phyloP scores from a whole-genome alignment of 495 filamentous ascomycete species.

The Amniculicola lignicola region DNA sequence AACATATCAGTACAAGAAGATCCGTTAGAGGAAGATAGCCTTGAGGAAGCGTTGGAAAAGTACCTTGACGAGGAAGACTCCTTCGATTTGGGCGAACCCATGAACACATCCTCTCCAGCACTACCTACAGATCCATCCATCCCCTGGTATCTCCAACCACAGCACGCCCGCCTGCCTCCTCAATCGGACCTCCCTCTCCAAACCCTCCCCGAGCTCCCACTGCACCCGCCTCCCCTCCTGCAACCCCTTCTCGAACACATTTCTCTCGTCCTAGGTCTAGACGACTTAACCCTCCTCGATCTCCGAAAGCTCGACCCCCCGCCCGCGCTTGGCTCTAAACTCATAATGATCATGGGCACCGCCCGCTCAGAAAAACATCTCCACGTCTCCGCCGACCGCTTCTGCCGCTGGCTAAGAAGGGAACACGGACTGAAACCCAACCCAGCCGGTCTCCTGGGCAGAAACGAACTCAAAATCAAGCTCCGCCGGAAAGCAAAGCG shows the following conservation, averaged over 20 bases:
- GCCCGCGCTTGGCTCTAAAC: conserved; percentile 77
- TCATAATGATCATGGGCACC: conserved; percentile 92
- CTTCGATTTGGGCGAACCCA: no score
- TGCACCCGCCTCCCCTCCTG: conserved; percentile 68
- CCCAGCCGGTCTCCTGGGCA: conserved; percentile 83
- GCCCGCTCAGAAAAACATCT: conserved; percentile 90
- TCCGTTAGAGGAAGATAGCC: no score
- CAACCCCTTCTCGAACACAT: conserved; percentile 70
- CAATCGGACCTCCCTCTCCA: conserved; percentile 59
- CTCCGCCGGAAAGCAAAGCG: conserved; percentile 74
- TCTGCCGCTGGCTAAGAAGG: conserved; percentile 80
- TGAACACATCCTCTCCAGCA: no score
- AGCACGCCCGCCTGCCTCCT: conserved; percentile 43
- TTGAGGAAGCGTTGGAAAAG: no score
- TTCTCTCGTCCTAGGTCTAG: conserved; percentile 77
- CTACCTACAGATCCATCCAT: conserved; percentile 16
- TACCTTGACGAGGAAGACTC: no score
- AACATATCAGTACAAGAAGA: no score
- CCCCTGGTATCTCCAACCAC: conserved; percentile 87
- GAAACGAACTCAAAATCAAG: conserved; percentile 87
- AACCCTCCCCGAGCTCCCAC: conserved; percentile 69
- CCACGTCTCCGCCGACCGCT: conserved; percentile 83
- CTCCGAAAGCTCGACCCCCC: conserved; percentile 80
- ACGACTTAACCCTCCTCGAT: conserved; percentile 73
- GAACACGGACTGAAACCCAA: conserved; percentile 65